These are phyloP conservation scores for Pseudovirgaria hyperparasitica DNA, from an alignment of 2,329 filamentous ascomycete species.

Conservation along the genomic window DNA sequence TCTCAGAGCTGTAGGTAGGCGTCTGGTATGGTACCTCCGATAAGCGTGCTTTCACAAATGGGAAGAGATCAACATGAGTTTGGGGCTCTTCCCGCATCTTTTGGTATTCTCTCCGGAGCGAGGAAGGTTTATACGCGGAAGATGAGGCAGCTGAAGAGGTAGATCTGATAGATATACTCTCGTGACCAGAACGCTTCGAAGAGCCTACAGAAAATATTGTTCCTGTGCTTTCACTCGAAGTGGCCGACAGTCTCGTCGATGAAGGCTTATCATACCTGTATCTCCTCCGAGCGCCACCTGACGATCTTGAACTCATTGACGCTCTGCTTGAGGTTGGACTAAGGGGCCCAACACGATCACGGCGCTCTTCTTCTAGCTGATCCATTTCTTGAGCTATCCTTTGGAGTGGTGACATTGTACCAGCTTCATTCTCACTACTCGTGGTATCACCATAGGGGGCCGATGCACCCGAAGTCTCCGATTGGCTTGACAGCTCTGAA, in stretches of 20 bases:
- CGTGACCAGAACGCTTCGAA: slow-evolving; percentile 33
- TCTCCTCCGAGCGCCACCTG: slow-evolving; percentile 30
- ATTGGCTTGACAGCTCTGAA: slow-evolving; percentile 12
- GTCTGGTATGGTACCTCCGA: slow-evolving; percentile 73
- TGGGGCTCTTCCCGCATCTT: slow-evolving; percentile 61
- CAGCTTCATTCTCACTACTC: slow-evolving; percentile 52
- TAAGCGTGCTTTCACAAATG: slow-evolving; percentile 67
- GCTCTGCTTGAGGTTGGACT: slow-evolving; percentile 58
- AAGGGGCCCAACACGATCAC: slow-evolving; percentile 49
- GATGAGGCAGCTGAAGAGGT: slow-evolving; percentile 39
- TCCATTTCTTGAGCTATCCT: slow-evolving; percentile 62
- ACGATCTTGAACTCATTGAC: slow-evolving; percentile 45
- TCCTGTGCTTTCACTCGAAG: slow-evolving; percentile 34
- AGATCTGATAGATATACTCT: slow-evolving; percentile 45
- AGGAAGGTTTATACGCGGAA: slow-evolving; percentile 43
- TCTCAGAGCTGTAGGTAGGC: slow-evolving; percentile 38
- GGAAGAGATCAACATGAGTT: slow-evolving; percentile 64
- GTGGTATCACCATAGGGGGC: slow-evolving; percentile 45
- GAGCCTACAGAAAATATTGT: slow-evolving; percentile 59
- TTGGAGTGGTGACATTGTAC: slow-evolving; percentile 54
- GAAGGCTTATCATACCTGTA: slow-evolving; percentile 35
- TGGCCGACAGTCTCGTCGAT: slow-evolving; percentile 13
- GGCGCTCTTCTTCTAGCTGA: slow-evolving; percentile 46
- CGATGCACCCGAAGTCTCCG: slow-evolving; percentile 20
- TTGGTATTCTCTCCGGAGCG: slow-evolving; percentile 67